Evolutionary conservation across 2,329 filamentous ascomycete species (phyloP), one percentile per base, ranked within the genome.

Genomic region (Pyrenophora seminiperda): DNA sequence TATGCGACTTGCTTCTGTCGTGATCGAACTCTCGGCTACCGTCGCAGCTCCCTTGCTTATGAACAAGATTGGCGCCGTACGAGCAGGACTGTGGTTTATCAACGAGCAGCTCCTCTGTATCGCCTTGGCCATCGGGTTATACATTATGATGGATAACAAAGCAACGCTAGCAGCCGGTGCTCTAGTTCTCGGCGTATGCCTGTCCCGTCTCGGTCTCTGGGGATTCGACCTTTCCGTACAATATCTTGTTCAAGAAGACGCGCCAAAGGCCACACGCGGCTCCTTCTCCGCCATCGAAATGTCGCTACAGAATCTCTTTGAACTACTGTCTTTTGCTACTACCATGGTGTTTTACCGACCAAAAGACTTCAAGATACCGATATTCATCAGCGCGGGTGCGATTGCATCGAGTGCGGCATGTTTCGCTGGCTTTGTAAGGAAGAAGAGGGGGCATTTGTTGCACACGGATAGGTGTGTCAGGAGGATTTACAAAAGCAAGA

Each of bases 41-140:
- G 86, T 82, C 77, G 65, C 80, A 0, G 83, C 80, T 0, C 85
- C 85, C 0, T 71, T 74, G 46, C 65, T 86, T 11, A 85, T 84
- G 77, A 60, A 59, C 2, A 67, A 63, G 3, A 77, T 79, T 5
- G 76, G 77, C 17, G 65, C 76, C 1, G 75, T 89, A 6, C 76
- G 89, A n/a, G 79, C 81, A 0, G 89, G 88, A 0, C 76, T 91
- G 3, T 91, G 89, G 89, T 84, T 83, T 54, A 65, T 87, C 7
- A 85, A 81, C 47, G 89, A 85, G 82, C 87, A 91, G 64, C 75
- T 87, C n/a, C 48, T 75, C 2, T 84, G 80, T 38, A 54, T 83
- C 59, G 56, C 75, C 65, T 66, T 80, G 41, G 57, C 75, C 61
- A 67, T 74, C 15, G 58, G 58, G 2, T 41, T 70, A 0, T 72